Evolutionary conservation across 345 rosid genomes (phyloP), one percentile per base, ranked within the genome.

Genomic region (Pistacia integerrima): DNA sequence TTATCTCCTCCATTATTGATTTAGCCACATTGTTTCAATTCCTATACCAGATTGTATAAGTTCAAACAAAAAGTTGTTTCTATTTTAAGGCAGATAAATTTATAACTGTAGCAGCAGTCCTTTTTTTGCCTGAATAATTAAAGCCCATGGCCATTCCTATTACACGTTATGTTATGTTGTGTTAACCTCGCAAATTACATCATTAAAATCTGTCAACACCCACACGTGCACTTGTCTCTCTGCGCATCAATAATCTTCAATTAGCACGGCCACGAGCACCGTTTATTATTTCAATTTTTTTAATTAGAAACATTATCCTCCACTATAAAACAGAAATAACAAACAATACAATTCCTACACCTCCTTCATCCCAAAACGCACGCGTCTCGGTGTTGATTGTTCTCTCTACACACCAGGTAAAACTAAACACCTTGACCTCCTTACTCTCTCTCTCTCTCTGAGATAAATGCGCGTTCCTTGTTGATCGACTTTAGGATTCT

Each of bases 201-300:
- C 64, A 25, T 25, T 28, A 4, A 28, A 36, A 17, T 65, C 20
- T 65, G 41, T 54, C 6, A n/a, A 54, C 51, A 9, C 11, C 78
- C 70, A 54, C 75, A 66, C 67, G 72, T 44, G 71, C 49, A 30
- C 7, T 38, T 38, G 55, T 52, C 75, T 13, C 35, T 44, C 60
- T 14, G 57, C 54, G 5, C 33, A 33, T 41, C 66, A 66, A 48
- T 51, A 59, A 63, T 63, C 72, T 77, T 77, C 62, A 67, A 46
- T 52, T 25, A 65, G 44, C 79, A 17, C 69, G 64, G 64, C 79
- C 77, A 75, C 82, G 85, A 75, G 80, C 75, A 33, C 72, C 22
- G 17, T 59, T 54, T 30, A 25, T 60, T 35, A 8, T 60, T 22
- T 28, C 33, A 4, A 54, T 16, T 13, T 54, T 4, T 13, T 54